Conservation (phyloP, 805 yeast genomes). For the Kazachstania africana region DNA sequence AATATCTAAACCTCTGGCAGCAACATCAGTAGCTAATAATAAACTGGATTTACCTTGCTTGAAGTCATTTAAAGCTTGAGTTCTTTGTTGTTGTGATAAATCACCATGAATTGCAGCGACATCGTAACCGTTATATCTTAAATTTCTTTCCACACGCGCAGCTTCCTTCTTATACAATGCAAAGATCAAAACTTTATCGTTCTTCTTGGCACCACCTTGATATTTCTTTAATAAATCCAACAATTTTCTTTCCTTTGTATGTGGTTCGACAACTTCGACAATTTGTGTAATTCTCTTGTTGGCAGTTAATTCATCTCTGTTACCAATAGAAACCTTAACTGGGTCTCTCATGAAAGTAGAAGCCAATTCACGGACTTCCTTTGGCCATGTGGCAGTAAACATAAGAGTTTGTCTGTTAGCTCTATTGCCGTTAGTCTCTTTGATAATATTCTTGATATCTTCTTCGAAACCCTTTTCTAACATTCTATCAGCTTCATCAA, state of each 20-base stretch:
- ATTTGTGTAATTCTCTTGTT: constrained; percentile 87
- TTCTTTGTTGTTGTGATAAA: constrained; percentile 82
- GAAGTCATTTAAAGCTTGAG: constrained; percentile 74
- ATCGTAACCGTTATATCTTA: constrained; percentile 58
- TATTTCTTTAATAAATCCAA: constrained; percentile 63
- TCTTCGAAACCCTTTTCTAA: constrained; percentile 96
- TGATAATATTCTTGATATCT: constrained; percentile 78
- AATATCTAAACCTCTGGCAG: constrained; percentile 94
- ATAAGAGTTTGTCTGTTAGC: constrained; percentile 84
- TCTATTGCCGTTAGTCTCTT: constrained; percentile 37
- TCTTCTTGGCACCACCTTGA: constrained; percentile 49
- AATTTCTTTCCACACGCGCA: constrained; percentile 68
- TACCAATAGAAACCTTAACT: constrained; percentile 87
- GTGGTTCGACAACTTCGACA: constrained; percentile 83
- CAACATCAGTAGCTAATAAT: constrained; percentile 93
- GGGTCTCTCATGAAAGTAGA: constrained; percentile 70
- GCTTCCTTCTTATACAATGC: constrained; percentile 97
- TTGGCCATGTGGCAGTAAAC: constrained; percentile 99
- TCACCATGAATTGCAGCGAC: constrained; percentile 97
- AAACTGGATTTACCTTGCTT: constrained; percentile 67
- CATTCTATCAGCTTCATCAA: constrained; percentile 99
- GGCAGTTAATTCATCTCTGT: constrained; percentile 87
- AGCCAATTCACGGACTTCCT: constrained; percentile 90
- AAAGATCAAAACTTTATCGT: constrained; percentile 82
- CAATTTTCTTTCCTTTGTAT: constrained; percentile 66